phyloP scores from a whole-genome alignment of 2,329 filamentous ascomycete species.

The Tolypocladium amazonense region DNA sequence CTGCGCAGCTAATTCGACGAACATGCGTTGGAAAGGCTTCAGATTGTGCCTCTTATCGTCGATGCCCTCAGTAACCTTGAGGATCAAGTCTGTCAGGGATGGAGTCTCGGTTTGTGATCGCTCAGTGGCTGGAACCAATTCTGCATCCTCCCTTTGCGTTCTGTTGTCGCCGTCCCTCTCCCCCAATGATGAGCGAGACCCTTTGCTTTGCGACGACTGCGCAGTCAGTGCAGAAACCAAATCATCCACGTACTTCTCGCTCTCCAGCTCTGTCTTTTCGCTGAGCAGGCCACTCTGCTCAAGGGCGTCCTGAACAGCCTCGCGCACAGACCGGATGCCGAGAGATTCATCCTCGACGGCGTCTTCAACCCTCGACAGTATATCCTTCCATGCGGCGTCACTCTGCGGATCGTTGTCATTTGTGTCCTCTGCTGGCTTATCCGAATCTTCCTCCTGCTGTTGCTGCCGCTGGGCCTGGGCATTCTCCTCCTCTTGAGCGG shows the following conservation, averaged over 20 bases:
- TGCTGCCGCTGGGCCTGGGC: constrained; percentile 9
- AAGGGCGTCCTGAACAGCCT: constrained; percentile 44
- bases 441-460: constrained; percentile 10
- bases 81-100: constrained; percentile 38
- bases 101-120: constrained; percentile 6
- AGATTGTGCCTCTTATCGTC: constrained; percentile 30
- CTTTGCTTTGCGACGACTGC: constrained; percentile 16
- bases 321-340: constrained; percentile 39
- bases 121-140: background rate
- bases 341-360: constrained; percentile 47
- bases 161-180: constrained; percentile 6
- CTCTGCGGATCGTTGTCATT: constrained; percentile 13
- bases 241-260: constrained; percentile 35
- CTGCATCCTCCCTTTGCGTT: background rate
- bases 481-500: constrained; percentile 6
- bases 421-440: constrained; percentile 9
- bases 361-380: constrained; percentile 44
- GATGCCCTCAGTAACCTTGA: constrained; percentile 36
- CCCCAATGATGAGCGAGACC: constrained; percentile 6
- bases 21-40: constrained; percentile 38
- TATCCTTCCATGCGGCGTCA: constrained; percentile 39
- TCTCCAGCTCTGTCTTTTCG: constrained; percentile 33
- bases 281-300: constrained; percentile 42
- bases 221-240: constrained; percentile 37
- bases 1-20: constrained; percentile 35